Percentiles rank a stretch among this genome's conserved stretches.
Evolutionary conservation across 371 early-diverging fungal species (phyloP).

Genomic region (Massospora cicadina): DNA sequence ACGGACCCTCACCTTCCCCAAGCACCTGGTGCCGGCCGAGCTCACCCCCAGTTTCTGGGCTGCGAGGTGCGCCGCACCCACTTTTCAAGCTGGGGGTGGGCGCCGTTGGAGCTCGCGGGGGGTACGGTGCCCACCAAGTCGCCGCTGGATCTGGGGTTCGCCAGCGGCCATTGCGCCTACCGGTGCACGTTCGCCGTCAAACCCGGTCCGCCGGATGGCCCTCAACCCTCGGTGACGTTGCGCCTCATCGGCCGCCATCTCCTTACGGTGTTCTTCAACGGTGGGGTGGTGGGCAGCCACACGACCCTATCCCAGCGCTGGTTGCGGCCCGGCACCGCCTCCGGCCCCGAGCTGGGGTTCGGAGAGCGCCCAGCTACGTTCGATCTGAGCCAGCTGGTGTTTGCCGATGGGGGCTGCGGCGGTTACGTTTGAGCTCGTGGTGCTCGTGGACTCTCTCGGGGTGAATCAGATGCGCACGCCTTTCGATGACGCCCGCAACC

Average conservation of each 20-base stretch:
- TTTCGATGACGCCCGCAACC: slow-evolving; percentile 57
- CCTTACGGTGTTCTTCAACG: background rate
- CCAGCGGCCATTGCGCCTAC: background rate
- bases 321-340: background rate
- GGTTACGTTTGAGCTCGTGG: slow-evolving; percentile 35
- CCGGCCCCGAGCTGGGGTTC: background rate
- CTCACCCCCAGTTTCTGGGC: background rate
- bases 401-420: too few species aligned
- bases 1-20: background rate
- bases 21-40: background rate
- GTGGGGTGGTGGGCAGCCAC: background rate
- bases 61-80: background rate
- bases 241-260: background rate
- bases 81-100: background rate
- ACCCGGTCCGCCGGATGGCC: background rate
- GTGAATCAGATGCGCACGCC: slow-evolving; percentile 49
- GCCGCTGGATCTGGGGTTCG: background rate
- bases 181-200: background rate
- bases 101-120: background rate
- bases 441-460: slow-evolving; percentile 64
- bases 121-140: background rate
- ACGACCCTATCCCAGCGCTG: background rate
- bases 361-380: background rate
- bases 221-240: background rate
- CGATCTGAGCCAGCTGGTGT: background rate